Base-by-base conservation (phyloP, 768 basidiomycete species). In the Boletales sp. region DNA sequence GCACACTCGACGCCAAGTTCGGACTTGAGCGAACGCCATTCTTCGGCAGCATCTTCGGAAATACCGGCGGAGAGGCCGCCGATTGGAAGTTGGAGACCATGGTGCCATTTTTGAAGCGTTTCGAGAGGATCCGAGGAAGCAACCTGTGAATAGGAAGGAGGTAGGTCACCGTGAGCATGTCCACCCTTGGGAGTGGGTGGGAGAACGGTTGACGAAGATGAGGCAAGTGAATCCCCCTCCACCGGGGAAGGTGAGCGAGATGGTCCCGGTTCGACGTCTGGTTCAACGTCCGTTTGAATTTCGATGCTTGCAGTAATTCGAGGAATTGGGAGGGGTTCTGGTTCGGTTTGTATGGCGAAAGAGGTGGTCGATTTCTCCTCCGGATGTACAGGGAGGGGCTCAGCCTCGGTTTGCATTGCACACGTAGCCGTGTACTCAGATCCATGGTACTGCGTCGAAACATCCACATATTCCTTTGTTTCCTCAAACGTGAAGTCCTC, bases 1-100 rank as follows among this genome's bases (percentile, higher is more conserved):
- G 72, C 56, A 58, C 90, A 92, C 24, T 84, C 84, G 39, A 90
- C 75, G 11, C 90, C 90, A 9, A 92, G 75, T 62, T 91, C 87
- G 24, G 80, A 80, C 67, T 92, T 89, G 47, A 92, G 70, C 8
- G 83, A 77, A 55, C 81, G 81, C 90, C 90, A 92, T 55, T 89
- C 88, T 54, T 85, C 86, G 19, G 77, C 65, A 2, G 80, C 72
- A 32, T 89, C 87, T 45, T 80, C 75, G 5, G 87, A 82, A 24
- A 92, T 70, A 11, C 83, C 84, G 4, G 77, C 78, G 2, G 65
- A 44, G 19, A 75, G 38, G n/a, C 58, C 64, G 38, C 74, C 72
- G 44, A 77, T 65, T 8, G 77, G 78, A 32, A 76, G 52, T 35
- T 64, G 57, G 15, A 78, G 74, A 31, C 86, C 86, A 3, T 73